These are phyloP conservation scores for Fusarium equiseti DNA, from an alignment of 2,329 filamentous ascomycete species.

Conservation along the genomic window DNA sequence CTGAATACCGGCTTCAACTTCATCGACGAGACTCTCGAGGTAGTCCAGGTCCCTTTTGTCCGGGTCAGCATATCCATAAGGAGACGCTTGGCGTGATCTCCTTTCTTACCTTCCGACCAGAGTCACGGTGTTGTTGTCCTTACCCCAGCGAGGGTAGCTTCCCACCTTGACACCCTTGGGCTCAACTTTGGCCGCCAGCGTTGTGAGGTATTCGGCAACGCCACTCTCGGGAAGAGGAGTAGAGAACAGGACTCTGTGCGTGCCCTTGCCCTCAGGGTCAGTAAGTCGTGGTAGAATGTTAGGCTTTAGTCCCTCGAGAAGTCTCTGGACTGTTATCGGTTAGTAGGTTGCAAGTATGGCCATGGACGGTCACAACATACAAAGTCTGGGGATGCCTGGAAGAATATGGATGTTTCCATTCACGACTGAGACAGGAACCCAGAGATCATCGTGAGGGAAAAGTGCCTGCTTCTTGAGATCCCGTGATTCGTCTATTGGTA, in stretches of 20 bases:
- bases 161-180: constrained; percentile 89
- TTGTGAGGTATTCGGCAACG: constrained; percentile 84
- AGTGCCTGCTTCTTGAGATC: constrained; percentile 78
- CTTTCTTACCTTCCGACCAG: constrained; percentile 74
- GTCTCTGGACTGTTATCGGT: constrained; percentile 69
- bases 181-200: constrained; percentile 79
- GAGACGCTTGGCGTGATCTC: not conserved
- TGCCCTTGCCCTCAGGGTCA: constrained; percentile 86
- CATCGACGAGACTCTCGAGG: constrained; percentile 81
- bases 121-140: constrained; percentile 88
- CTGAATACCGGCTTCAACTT: constrained; percentile 81
- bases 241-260: constrained; percentile 82
- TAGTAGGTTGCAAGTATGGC: constrained; percentile 6
- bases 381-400: constrained; percentile 88
- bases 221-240: constrained; percentile 90
- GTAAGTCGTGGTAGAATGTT: constrained; percentile 75
- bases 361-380: constrained; percentile 54
- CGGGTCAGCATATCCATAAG: constrained; percentile 44
- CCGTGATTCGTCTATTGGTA: constrained; percentile 79
- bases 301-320: constrained; percentile 83
- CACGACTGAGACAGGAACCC: constrained; percentile 90
- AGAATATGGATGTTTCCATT: constrained; percentile 95
- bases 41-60: constrained; percentile 74
- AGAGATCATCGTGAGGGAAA: constrained; percentile 83
- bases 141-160: constrained; percentile 94